Percentiles rank a stretch among this genome's conserved stretches.
phyloP scores from a whole-genome alignment of 306 rosid species.

The Pueraria montana region DNA sequence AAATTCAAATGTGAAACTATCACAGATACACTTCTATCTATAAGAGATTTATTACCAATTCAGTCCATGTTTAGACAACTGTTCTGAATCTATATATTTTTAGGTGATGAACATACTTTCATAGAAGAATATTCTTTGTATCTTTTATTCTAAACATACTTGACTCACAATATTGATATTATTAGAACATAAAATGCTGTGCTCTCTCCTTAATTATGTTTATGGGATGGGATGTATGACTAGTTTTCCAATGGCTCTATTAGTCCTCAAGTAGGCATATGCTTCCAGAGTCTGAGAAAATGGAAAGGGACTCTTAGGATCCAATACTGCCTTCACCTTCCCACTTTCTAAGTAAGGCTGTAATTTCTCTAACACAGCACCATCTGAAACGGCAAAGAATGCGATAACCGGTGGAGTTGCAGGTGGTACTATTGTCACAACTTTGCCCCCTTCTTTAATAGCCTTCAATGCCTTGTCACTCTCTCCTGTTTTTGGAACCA shows the following conservation, averaged over 20 bases:
- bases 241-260: slow-evolving; percentile 65
- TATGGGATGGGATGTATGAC: slow-evolving; percentile 69
- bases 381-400: slow-evolving; percentile 52
- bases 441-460: slow-evolving; percentile 66
- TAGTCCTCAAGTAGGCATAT: slow-evolving; percentile 62
- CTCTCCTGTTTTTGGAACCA: slow-evolving; percentile 47
- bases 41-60: too few relatives aligned
- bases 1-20: too few relatives aligned
- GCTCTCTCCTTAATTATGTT: too few relatives aligned
- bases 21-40: too few relatives aligned
- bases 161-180: too few relatives aligned
- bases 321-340: slow-evolving; percentile 74
- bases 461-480: slow-evolving; percentile 57
- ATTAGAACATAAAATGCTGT: too few relatives aligned
- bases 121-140: too few relatives aligned
- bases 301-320: slow-evolving; percentile 73
- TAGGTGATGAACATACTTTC: too few relatives aligned
- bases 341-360: slow-evolving; percentile 69
- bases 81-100: too few relatives aligned
- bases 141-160: too few relatives aligned
- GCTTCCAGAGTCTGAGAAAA: slow-evolving; percentile 71
- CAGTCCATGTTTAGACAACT: too few relatives aligned
- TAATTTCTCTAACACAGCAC: slow-evolving; percentile 61
- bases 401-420: too few relatives aligned
- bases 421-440: slow-evolving; percentile 64